Base-by-base conservation (phyloP, 768 basidiomycete genomes). In the Panaeolus papilionaceus region DNA sequence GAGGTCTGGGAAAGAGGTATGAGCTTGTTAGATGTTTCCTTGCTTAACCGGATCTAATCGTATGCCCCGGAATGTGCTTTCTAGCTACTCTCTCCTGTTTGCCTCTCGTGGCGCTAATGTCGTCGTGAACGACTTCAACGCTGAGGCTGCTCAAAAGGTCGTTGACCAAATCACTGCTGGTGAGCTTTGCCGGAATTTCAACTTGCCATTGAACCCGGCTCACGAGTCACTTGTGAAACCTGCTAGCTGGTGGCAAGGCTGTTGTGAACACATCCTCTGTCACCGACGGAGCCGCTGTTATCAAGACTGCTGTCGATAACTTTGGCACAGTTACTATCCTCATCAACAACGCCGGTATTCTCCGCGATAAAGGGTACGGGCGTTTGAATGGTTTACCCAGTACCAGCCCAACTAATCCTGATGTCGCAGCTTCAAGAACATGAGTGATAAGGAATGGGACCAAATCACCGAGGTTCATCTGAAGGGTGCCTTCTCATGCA, bases 361-460 rank as follows among this genome's bases (percentile, higher is more conserved):
- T 95, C 65, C 84, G 93, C 62, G 93, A 92, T 75, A 93, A 88
- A 76, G 91, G 89, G 92, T 92, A 62, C 45, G 84, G 75, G 49
- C 47, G 14, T 49, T 68, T 51, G 20, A 38, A 38, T 16, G 10
- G 61, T 54, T 47, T 16, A 40, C 12, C 47, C n/a, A 44, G 33
- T 44, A 18, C 12, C 8, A n/a, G 40, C 42, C 18, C 42, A 16
- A 14, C 42, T 44, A 14, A 44, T 40, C 42, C 68, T 64, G 49
- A 58, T 20, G 37, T 51, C 12, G 7, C 70, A 95, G 93, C 20
- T 96, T 99, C 86, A 97, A 94, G 85, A 98, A 96, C 79, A 98
- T 99, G 95, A 84, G 94, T 0, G 96, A 99, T 78, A 86, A 90
- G 75, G 96, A 98, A 73, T 97, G 93, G 87, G 96, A 98, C 72